Evolutionary conservation across 257 asterid genomes (phyloP).

Genomic region (Agastache rugosa): DNA sequence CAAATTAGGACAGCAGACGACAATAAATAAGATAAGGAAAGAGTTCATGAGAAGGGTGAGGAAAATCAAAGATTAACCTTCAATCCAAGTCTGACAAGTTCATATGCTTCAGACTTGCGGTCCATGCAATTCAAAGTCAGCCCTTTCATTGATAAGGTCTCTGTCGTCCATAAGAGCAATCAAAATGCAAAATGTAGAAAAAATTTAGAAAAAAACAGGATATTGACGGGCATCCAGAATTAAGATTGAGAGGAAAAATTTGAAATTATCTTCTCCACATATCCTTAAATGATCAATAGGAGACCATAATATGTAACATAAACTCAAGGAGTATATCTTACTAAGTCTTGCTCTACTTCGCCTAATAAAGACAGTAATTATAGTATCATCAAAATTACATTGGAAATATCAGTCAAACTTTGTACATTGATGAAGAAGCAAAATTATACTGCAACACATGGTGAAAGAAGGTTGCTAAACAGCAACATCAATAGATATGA

Average conservation of each 20-base stretch:
- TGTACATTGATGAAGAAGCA: constrained; percentile 12
- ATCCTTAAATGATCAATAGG: constrained; percentile 24
- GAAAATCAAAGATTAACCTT: constrained; percentile 58
- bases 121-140: constrained; percentile 95
- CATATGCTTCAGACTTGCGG: constrained; percentile 97
- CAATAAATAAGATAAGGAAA: constrained; percentile 29
- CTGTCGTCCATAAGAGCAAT: constrained; percentile 52
- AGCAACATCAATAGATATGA: constrained; percentile 6
- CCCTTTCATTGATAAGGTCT: constrained; percentile 98
- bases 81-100: constrained; percentile 93
- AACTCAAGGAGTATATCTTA: constrained; percentile 7
- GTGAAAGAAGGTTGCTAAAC: neutral
- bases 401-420: neutral
- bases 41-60: constrained; percentile 11
- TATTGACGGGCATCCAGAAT: constrained; percentile 8
- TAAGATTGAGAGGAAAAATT: constrained; percentile 11
- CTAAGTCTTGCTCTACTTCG: constrained; percentile 11
- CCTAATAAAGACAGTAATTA: constrained; percentile 4
- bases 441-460: neutral
- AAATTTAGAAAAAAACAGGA: constrained; percentile 2
- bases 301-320: constrained; percentile 13
- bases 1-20: constrained; percentile 32
- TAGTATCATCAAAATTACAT: neutral
- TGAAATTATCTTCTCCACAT: neutral
- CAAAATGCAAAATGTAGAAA: constrained; percentile 19